Conservation (phyloP, 192 early-diverging fungal species). For the Entophlyctis helioformis region DNA sequence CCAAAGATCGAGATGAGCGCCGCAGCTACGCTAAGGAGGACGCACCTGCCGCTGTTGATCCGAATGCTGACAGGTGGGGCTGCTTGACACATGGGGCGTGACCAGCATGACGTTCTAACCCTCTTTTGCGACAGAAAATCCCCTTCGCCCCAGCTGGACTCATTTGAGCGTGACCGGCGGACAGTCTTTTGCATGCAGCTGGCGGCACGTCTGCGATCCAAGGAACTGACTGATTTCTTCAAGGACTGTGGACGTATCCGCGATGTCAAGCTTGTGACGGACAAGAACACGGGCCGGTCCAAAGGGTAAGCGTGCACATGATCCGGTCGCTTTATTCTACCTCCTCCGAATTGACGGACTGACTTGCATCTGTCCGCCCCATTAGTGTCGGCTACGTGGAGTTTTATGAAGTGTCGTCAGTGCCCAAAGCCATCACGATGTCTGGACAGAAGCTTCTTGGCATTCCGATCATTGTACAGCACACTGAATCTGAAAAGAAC, state of each 20-base stretch:
- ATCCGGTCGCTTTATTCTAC: neutral
- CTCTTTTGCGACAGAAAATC: no score
- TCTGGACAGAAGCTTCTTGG: constrained; percentile 78
- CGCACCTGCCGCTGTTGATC: no score
- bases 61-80: no score
- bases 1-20: no score
- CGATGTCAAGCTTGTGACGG: constrained; percentile 71
- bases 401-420: constrained; percentile 78
- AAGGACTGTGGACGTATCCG: constrained; percentile 61
- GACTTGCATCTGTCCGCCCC: neutral
- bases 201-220: constrained; percentile 57
- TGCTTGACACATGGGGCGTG: no score
- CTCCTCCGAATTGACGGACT: neutral
- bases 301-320: constrained; percentile 53
- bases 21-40: no score
- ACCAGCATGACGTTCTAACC: no score
- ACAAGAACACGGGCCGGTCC: constrained; percentile 42
- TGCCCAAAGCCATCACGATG: constrained; percentile 72
- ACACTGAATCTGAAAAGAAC: constrained; percentile 91
- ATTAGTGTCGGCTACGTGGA: constrained; percentile 88
- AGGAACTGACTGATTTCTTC: constrained; percentile 87
- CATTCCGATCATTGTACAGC: constrained; percentile 86
- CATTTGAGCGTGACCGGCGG: constrained; percentile 74
- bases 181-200: constrained; percentile 96
- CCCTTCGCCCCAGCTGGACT: no score